These are phyloP conservation scores for Phytopythium boreale DNA, from an alignment of 352 stramenopile species.

Conservation along the genomic window DNA sequence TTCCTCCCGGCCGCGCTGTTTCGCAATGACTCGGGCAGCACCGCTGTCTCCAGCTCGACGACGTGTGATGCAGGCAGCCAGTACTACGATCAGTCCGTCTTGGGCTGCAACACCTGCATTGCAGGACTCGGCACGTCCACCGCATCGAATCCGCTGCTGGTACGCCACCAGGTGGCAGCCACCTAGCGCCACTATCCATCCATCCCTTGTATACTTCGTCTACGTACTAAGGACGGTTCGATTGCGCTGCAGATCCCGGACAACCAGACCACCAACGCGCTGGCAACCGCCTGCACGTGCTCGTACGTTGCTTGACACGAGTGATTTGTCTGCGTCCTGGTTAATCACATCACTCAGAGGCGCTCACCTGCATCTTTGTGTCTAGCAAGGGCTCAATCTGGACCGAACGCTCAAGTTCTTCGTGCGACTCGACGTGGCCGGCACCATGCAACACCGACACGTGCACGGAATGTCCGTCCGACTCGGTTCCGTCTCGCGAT, in stretches of 20 bases:
- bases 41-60: background rate
- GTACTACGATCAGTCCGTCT: conserved; percentile 55
- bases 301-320: background rate
- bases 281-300: conserved; percentile 31
- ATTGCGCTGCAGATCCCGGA: conserved; percentile 32
- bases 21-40: background rate
- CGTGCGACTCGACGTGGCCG: conserved; percentile 61
- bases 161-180: conserved; percentile 16
- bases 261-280: conserved; percentile 10
- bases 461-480: conserved; percentile 35
- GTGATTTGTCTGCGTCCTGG: background rate
- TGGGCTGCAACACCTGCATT: conserved; percentile 52
- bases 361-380: conserved; percentile 1
- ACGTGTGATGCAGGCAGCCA: conserved; percentile 35
- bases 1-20: conserved; percentile 1
- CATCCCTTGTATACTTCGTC: background rate
- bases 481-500: conserved; percentile 42
- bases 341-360: background rate
- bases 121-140: conserved; percentile 28
- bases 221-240: background rate
- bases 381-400: conserved; percentile 16
- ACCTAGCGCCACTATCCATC: background rate
- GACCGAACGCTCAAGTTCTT: conserved; percentile 22
- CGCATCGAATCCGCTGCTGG: conserved; percentile 30
- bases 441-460: conserved; percentile 45